A percentile compares a stretch with the other conserved stretches of the same genome.
phyloP scores from a whole-genome alignment of 2,329 filamentous ascomycete species.

The Chlorencoelia australis region DNA sequence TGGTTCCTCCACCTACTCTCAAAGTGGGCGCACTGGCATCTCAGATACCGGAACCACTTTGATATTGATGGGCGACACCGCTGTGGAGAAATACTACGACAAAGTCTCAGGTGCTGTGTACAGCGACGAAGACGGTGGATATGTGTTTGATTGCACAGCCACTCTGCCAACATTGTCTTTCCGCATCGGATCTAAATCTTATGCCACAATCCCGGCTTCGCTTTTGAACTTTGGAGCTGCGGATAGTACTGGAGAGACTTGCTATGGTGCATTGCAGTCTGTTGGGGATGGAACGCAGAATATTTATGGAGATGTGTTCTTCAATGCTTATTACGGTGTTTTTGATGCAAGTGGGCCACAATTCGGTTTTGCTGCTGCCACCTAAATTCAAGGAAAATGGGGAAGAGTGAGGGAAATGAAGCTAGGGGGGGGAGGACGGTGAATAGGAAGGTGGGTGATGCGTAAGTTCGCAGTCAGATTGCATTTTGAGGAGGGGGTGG shows the following conservation, averaged over 20 bases:
- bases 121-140: conserved; percentile 24
- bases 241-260: conserved; percentile 16
- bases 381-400: no score
- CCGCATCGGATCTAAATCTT: conserved; percentile 24
- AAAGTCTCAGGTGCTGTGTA: conserved; percentile 26
- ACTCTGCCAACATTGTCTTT: conserved; percentile 28
- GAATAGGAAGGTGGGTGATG: no score
- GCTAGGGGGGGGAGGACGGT: no score
- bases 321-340: conserved; percentile 25
- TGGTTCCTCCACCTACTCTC: conserved; percentile 35
- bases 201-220: conserved; percentile 26
- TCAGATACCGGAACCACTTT: conserved; percentile 34
- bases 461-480: no score
- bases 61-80: conserved; percentile 27
- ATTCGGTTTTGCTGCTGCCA: no score
- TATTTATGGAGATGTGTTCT: conserved; percentile 27
- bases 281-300: conserved; percentile 19
- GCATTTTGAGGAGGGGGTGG: no score
- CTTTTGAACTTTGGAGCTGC: conserved; percentile 30
- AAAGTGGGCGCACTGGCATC: conserved; percentile 26
- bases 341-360: no score
- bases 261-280: conserved; percentile 30
- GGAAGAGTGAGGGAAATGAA: no score
- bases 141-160: conserved; percentile 28
- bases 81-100: conserved; percentile 30